Conservation (phyloP, 352 stramenopile genomes). For the Phytophthora podocarpi region DNA sequence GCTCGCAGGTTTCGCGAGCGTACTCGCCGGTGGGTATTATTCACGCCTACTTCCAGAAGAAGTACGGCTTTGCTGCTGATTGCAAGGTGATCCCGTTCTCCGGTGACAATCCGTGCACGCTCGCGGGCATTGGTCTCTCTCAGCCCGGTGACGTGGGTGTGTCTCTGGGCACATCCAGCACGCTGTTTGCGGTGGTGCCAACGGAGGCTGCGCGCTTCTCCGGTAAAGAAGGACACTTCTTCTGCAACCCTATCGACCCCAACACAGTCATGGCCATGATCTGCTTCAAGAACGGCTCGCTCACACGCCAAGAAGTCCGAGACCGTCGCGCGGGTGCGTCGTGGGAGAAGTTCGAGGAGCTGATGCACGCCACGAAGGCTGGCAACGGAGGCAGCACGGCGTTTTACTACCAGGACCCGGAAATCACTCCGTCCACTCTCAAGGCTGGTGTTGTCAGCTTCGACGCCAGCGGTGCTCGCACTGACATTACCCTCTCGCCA, state of each 20-base stretch:
- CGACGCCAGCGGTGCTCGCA: slow-evolving; percentile 25
- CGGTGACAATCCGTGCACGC: slow-evolving; percentile 82
- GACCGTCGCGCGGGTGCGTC: slow-evolving; percentile 43
- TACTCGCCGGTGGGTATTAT: slow-evolving; percentile 53
- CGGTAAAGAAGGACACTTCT: slow-evolving; percentile 79
- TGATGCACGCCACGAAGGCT: slow-evolving; percentile 43
- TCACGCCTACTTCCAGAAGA: slow-evolving; percentile 65
- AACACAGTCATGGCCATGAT: slow-evolving; percentile 85
- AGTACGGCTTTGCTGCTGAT: slow-evolving; percentile 59
- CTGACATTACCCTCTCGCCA: slow-evolving; percentile 18
- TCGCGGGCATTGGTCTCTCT: slow-evolving; percentile 70
- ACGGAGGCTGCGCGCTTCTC: slow-evolving; percentile 48
- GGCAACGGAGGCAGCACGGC: slow-evolving; percentile 54
- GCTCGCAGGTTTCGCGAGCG: slow-evolving; percentile 48
- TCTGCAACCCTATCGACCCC: slow-evolving; percentile 79
- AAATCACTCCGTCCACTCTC: slow-evolving; percentile 66
- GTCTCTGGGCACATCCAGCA: slow-evolving; percentile 71
- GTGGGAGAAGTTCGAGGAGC: slow-evolving; percentile 62
- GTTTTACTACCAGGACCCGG: slow-evolving; percentile 69
- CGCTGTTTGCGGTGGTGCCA: slow-evolving; percentile 62
- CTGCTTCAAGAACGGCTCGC: slow-evolving; percentile 86
- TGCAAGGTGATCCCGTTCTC: slow-evolving; percentile 79
- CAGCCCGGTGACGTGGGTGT: slow-evolving; percentile 59
- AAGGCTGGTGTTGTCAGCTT: slow-evolving; percentile 57
- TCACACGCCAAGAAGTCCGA: slow-evolving; percentile 69